Evolutionary conservation across 2,329 filamentous ascomycete genomes (phyloP), one percentile per base, ranked within the genome.

Genomic region (Colletotrichum costaricense): DNA sequence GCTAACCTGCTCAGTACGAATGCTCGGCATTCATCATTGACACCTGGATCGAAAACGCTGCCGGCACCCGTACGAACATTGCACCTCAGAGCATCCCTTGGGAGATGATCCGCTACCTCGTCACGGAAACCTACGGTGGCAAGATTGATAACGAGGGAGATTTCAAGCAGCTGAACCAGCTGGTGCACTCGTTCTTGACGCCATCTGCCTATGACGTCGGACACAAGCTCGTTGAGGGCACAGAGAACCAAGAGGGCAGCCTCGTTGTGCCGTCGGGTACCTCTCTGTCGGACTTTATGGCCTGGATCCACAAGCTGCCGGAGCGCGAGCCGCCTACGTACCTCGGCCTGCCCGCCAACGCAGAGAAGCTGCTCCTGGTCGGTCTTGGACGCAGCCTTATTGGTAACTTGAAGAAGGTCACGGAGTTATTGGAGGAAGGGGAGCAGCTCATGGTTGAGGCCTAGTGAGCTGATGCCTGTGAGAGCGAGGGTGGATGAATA

Each of bases 321-420:
- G 97, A 99, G 88, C 92, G 97, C 78, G 97, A 99, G 83, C 97
- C 97, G 33, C 97, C 97, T 5, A 98, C 95, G 1, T 99, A 98
- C 81, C 88, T 99, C 19, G 97, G 97, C 26, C 84, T 99, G 77
- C 97, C 97, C 46, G 94, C 95, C 33, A 98, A 99, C 81, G 97
- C 97, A 24, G 97, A 99, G 91, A 99, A 98, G 85, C 82, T 99
- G 80, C 84, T 99, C 78, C 88, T 99, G 38, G 94, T 98, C 16
- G 95, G 94, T 2, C 92, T 98, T 79, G 97, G 96, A 56, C 90
- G 91, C 80, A 94, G 93, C 79, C 92, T 98, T 89, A 92, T 98
- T 78, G 89, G 89, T 75, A 95, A 98, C 82, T 79, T 98, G 82
- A 92, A 93, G 80, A 94, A 93, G 82, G 94, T 99, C 65, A 94